phyloP scores from a whole-genome alignment of 768 basidiomycete genomes.

The Collybia nuda region DNA sequence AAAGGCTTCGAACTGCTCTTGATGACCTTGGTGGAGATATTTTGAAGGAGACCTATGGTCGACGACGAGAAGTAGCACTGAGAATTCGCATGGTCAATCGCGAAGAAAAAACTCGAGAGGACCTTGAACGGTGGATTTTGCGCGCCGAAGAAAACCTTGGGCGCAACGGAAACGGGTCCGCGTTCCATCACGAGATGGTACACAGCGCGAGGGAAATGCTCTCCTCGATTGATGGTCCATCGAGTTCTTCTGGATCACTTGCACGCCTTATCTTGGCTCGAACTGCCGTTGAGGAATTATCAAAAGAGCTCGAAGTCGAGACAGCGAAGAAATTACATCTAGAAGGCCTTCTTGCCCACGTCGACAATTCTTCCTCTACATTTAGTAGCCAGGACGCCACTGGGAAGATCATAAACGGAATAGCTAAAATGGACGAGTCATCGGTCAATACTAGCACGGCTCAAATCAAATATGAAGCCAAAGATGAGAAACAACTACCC shows the following conservation, averaged over 20 bases:
- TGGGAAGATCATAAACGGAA: no score
- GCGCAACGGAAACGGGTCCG: constrained; percentile 18
- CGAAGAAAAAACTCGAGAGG: constrained; percentile 62
- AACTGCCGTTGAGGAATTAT: constrained; percentile 49
- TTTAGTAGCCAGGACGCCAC: no score
- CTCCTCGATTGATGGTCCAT: constrained; percentile 21
- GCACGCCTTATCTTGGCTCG: constrained; percentile 53
- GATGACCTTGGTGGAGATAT: constrained; percentile 74
- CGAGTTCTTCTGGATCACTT: constrained; percentile 41
- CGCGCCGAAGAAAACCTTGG: constrained; percentile 43
- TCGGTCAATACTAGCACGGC: no score
- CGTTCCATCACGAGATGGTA: constrained; percentile 14
- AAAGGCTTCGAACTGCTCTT: constrained; percentile 55
- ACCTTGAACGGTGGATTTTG: constrained; percentile 55
- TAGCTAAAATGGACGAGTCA: no score
- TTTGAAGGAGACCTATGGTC: constrained; percentile 68
- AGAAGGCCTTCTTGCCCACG: constrained; percentile 28
- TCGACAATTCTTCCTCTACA: no score
- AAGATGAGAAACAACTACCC: no score
- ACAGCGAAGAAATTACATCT: constrained; percentile 46
- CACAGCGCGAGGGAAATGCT: constrained; percentile 21
- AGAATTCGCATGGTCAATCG: constrained; percentile 60
- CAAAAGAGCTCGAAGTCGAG: constrained; percentile 58
- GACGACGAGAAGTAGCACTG: constrained; percentile 60
- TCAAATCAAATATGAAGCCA: no score